These are phyloP conservation scores for Fusarium sp. DNA, from an alignment of 2,329 filamentous ascomycete species.

Conservation along the genomic window DNA sequence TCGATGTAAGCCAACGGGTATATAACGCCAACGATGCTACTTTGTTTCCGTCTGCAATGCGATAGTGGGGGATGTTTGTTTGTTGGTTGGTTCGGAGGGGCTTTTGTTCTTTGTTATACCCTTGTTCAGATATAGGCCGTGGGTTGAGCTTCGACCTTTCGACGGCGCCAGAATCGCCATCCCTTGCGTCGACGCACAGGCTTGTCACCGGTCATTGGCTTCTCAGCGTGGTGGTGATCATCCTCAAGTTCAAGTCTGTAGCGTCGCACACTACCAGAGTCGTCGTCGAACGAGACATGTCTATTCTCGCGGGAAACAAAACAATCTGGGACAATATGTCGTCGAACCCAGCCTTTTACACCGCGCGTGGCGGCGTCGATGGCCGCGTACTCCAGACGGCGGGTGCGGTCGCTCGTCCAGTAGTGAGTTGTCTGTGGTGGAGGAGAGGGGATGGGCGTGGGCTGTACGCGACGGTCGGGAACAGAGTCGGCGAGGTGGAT, in stretches of 20 bases:
- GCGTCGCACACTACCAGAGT: conserved; percentile 72
- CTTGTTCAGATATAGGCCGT: conserved; percentile 26
- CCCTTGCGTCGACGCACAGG: conserved; percentile 42
- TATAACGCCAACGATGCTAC: conserved; percentile 55
- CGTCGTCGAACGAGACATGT: conserved; percentile 70
- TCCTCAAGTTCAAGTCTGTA: conserved; percentile 71
- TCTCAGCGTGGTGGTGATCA: conserved; percentile 50
- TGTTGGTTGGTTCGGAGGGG: not conserved
- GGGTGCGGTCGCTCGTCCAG: conserved; percentile 74
- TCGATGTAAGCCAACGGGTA: conserved; percentile 51
- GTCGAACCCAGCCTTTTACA: conserved; percentile 71
- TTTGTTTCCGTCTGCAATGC: conserved; percentile 45
- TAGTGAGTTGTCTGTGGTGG: conserved; percentile 74
- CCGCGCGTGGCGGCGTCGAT: conserved; percentile 73
- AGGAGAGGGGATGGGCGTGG: conserved; percentile 53
- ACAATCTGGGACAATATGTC: conserved; percentile 71
- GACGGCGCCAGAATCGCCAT: conserved; percentile 50
- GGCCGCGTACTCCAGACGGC: conserved; percentile 74
- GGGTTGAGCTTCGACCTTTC: conserved; percentile 43
- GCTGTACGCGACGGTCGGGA: conserved; percentile 36
- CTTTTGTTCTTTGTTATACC: conserved; percentile 16
- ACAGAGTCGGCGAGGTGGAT: conserved; percentile 46
- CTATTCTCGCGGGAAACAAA: conserved; percentile 65
- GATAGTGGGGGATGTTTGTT: conserved; percentile 12
- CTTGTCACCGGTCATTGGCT: conserved; percentile 26